Evolutionary conservation across 768 basidiomycete genomes (phyloP), one percentile per base, ranked within the genome.

Genomic region (Heimioporus sp.): DNA sequence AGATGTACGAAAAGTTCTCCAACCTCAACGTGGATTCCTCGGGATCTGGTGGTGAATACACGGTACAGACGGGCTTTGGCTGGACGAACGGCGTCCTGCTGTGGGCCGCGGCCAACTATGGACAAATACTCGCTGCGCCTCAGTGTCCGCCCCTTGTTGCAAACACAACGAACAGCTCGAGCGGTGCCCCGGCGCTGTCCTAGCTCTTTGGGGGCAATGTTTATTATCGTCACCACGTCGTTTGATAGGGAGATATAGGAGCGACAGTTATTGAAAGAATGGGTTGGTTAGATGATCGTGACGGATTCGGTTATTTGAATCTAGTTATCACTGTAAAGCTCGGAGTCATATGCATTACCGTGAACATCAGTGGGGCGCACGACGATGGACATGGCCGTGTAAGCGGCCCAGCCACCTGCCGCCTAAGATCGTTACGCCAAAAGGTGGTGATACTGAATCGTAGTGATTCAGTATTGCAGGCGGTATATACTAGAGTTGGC

Each of bases 1-100:
- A 92, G 85, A 92, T 92, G 88, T 93, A 83, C 55, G 91, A 92
- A 68, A 91, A 93, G 68, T 93, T 93, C 72, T 92, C 90, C 4
- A 80, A 78, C 38, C 65, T 82, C 10, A 85, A 96, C 51, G 77
- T 93, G 31, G 86, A 90, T 68, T 86, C 84, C 4, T 85, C 87
- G 3, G 92, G 91, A 5, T 72, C 73, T 12, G 92, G 90, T 8
- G 92, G 92, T 21, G 92, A 94, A 74, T 96, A 97, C 60, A 87
- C 83, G 3, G 92, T 94, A 3, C 90, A 92, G 70, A 83, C 80
- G 15, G 90, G 90, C 19, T 92, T 92, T 62, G 90, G 91, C 16
- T 94, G 92, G 91, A 92, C 90, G 38, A 92, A 93, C 60, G 90
- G 90, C 17, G 89, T 85, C 10, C 63, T 82, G 48, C 78, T 92